These are phyloP conservation scores for Nicotiana tomentosiformis DNA, from an alignment of 257 asterid genomes.

Conservation along the genomic window DNA sequence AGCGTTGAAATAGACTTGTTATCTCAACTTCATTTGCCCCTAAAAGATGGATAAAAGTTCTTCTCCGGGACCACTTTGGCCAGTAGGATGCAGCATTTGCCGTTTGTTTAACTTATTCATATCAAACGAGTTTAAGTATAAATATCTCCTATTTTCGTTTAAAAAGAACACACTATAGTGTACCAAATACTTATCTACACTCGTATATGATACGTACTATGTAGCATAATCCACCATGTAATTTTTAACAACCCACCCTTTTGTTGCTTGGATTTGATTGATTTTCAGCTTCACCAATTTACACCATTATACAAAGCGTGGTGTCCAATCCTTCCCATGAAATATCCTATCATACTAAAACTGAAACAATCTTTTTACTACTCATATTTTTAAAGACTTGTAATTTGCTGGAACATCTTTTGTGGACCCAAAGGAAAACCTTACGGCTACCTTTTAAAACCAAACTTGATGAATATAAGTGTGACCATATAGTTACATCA, in stretches of 20 bases:
- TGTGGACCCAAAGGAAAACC: slow-evolving; percentile 14
- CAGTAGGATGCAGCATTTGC: too few species aligned
- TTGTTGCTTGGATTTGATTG: slow-evolving; percentile 8
- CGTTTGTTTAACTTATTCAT: too few species aligned
- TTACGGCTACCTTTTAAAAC: not conserved
- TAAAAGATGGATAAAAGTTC: too few species aligned
- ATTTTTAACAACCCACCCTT: not conserved
- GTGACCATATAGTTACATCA: slow-evolving; percentile 2
- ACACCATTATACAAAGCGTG: slow-evolving; percentile 24
- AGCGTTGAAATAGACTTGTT: too few species aligned
- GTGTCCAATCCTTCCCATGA: slow-evolving; percentile 37
- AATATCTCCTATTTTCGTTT: too few species aligned
- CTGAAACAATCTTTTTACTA: slow-evolving; percentile 10
- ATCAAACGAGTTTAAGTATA: too few species aligned
- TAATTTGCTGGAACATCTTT: slow-evolving; percentile 13
- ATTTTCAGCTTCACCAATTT: slow-evolving; percentile 14
- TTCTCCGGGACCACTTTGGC: too few species aligned
- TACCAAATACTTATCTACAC: too few species aligned
- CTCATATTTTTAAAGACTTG: not conserved
- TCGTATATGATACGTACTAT: not conserved
- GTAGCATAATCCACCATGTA: not conserved
- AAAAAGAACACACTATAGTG: too few species aligned
- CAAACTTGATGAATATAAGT: not conserved
- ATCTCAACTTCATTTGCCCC: too few species aligned
- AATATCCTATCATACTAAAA: slow-evolving; percentile 17